A percentile compares a stretch with the other conserved stretches of the same genome.
Conservation (phyloP, 2,329 filamentous ascomycete species). For the Amauroascus niger region DNA sequence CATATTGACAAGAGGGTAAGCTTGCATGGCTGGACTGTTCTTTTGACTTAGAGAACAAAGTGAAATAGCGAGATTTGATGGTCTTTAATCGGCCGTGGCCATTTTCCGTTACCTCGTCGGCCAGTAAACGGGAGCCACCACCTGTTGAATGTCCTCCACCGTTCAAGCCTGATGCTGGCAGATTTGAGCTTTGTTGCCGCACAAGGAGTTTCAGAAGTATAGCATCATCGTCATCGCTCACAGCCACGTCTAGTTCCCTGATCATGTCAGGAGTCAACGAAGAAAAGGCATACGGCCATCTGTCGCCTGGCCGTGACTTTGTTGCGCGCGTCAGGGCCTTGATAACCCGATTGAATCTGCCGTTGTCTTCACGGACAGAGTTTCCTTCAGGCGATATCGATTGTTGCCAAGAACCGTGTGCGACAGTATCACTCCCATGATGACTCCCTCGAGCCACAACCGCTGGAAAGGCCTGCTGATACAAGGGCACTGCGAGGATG, state of each 20-base stretch:
- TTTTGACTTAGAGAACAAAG: background rate
- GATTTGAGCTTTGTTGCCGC: background rate
- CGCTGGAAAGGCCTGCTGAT: background rate
- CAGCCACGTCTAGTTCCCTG: background rate
- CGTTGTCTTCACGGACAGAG: background rate
- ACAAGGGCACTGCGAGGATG: background rate
- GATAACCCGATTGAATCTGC: background rate
- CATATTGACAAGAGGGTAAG: background rate
- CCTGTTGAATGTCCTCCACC: background rate
- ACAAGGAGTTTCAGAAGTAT: background rate
- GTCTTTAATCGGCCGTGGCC: background rate
- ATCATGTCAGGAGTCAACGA: background rate
- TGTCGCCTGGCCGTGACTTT: conserved; percentile 5
- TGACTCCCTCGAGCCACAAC: background rate
- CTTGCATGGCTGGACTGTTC: background rate
- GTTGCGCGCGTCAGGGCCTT: background rate
- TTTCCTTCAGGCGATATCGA: background rate
- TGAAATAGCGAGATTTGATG: conserved; percentile 1
- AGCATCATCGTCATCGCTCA: background rate
- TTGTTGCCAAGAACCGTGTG: background rate
- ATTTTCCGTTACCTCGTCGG: background rate
- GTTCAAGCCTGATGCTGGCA: background rate
- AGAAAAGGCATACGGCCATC: conserved; percentile 7
- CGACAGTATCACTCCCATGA: background rate
- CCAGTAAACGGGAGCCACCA: background rate